A percentile compares a stretch with the other conserved stretches of the same genome.
phyloP scores from a whole-genome alignment of 352 stramenopile genomes.

The Globisporangium irregulare region DNA sequence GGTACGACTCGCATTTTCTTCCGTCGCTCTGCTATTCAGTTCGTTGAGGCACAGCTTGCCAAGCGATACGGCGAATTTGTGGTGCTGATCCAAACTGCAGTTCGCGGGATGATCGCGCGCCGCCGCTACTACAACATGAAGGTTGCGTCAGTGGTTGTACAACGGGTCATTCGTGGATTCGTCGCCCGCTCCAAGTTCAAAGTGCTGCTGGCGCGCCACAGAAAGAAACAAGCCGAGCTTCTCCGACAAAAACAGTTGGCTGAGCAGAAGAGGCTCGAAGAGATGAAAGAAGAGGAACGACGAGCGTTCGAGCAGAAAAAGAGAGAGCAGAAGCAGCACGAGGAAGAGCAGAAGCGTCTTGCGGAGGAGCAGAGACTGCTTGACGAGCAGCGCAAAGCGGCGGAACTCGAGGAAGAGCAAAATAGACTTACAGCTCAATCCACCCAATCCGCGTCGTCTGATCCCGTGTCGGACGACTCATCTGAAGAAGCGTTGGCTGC shows the following conservation, averaged over 20 bases:
- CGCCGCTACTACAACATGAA: conserved; percentile 51
- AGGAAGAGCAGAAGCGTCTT: conserved; percentile 20
- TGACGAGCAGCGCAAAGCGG: conserved; percentile 46
- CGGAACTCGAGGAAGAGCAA: conserved; percentile 48
- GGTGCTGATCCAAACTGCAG: conserved; percentile 77
- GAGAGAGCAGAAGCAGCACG: conserved; percentile 12
- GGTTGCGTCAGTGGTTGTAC: conserved; percentile 35
- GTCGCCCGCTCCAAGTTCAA: conserved; percentile 58
- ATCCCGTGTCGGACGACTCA: conserved; percentile 74
- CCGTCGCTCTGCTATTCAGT: conserved; percentile 79
- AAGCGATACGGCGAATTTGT: conserved; percentile 87
- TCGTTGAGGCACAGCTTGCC: conserved; percentile 79
- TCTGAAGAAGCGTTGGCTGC: conserved; percentile 39
- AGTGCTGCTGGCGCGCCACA: conserved; percentile 44
- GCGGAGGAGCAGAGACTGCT: conserved; percentile 35
- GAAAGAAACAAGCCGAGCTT: conserved; percentile 39
- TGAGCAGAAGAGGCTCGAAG: conserved; percentile 24
- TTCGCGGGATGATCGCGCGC: conserved; percentile 52
- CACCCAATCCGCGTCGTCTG: conserved; percentile 44
- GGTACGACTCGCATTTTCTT: conserved; percentile 83
- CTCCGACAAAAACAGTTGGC: conserved; percentile 36
- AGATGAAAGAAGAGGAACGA: conserved; percentile 27
- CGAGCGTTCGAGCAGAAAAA: conserved; percentile 21
- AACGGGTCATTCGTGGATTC: conserved; percentile 67
- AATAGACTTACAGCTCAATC: conserved; percentile 57